These are phyloP conservation scores for Podospora pseudocomata DNA, from an alignment of 495 filamentous ascomycete species.

Conservation along the genomic window DNA sequence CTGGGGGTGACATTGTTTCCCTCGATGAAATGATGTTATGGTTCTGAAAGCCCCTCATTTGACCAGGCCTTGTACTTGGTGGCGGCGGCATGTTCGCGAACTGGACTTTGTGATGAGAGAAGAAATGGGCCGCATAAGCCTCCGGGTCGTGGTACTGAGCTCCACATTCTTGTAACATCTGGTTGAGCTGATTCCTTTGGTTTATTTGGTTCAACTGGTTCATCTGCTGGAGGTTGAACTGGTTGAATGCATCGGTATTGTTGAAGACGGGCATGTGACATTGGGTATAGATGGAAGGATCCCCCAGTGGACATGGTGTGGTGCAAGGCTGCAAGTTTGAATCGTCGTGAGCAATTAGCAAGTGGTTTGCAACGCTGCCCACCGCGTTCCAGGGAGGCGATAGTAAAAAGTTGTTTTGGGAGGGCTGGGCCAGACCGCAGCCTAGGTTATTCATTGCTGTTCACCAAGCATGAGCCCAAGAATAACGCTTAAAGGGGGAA, in stretches of 20 bases:
- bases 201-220: constrained; percentile 12
- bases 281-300: constrained; percentile 25
- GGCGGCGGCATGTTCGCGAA: background rate
- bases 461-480: constrained; percentile 9
- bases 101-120: constrained; percentile 22
- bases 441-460: constrained; percentile 17
- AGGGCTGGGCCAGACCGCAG: constrained; percentile 19
- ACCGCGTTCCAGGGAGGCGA: constrained; percentile 13
- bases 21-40: constrained; percentile 16
- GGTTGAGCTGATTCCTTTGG: background rate
- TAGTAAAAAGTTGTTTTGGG: constrained; percentile 18
- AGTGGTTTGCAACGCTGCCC: constrained; percentile 30
- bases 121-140: constrained; percentile 34
- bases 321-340: constrained; percentile 24
- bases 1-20: constrained; percentile 26
- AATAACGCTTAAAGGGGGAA: background rate
- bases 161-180: constrained; percentile 29
- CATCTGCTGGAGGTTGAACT: constrained; percentile 16
- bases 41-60: background rate
- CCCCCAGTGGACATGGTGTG: constrained; percentile 30
- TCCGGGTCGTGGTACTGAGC: constrained; percentile 28
- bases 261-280: constrained; percentile 30
- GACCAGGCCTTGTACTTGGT: background rate
- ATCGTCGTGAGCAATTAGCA: constrained; percentile 27
- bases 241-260: constrained; percentile 18